Base-by-base conservation (phyloP, 768 basidiomycete species). In the Xerocomellus intermedius region DNA sequence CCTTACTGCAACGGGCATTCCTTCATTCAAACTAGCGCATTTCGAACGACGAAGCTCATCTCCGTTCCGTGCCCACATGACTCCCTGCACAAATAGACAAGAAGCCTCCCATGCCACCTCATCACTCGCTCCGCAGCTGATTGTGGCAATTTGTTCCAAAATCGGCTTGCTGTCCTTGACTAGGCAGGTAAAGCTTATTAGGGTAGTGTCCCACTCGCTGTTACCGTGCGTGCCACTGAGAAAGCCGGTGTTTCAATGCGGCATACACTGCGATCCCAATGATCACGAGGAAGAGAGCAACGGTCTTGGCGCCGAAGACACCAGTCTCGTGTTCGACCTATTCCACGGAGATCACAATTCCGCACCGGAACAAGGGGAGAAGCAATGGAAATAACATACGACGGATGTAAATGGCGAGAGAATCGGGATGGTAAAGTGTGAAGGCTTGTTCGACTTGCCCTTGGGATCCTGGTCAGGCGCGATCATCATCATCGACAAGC, bases 311-410 rank as follows among this genome's bases (percentile, higher is more conserved):
- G n/a, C 82, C 79, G 2, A 88, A 68, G 0, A 82, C 75, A 0
- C 88, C 87, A 0, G 82, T 81, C 68, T 91, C 88, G 43, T 88
- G 80, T 60, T 91, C 89, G n/a, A 87, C 80, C 89, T 91, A 33
- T 12, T 8, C 14, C 43, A 48, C 19, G 32, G 52, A 10, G 24
- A 48, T 66, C 35, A 47, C 28, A 36, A 48, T 41, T 14, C 37
- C 28, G 30, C 35, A 7, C 38, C 50, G 50, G 41, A 53, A 57
- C 37, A 42, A 33, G 54, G 43, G 30, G 44, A 52, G 42, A 41
- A 38, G 32, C 37, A 14, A 21, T 3, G 14, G 19, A 50, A 42
- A 43, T 38, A 8, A 55, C 69, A 30, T 22, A 90, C 88, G 65
- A 90, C 89, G 10, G 87, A 89, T 2, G 87, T 81, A 61, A 90